Base-by-base conservation (phyloP, 1,139 yeast species). In the Magnusiomyces suaveolens region DNA sequence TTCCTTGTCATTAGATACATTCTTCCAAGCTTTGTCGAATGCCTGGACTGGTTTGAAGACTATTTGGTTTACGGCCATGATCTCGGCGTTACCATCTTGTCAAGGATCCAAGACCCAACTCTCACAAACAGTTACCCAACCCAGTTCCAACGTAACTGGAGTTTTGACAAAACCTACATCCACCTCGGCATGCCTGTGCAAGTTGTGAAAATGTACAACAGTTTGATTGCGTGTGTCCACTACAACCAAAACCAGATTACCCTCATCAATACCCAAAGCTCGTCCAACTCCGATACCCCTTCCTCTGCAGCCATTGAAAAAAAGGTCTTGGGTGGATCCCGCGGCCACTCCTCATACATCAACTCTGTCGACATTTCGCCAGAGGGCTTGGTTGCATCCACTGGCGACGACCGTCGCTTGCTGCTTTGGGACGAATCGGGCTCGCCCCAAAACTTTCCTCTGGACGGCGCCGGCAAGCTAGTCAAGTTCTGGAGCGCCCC, bases 401-500 rank as follows among this genome's bases (percentile, higher is more conserved):
- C 66, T 23, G 69, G 70, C 20, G 72, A 69, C 56, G 73, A 70
- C 54, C 57, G 65, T 25, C 60, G 58, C 10, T 56, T 71, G 10
- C 50, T 64, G 10, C 55, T 71, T 0, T 70, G 72, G 72, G 69
- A 64, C 24, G 25, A 10, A 16, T 52, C 51, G 48, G 36, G 12
- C 36, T 29, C 51, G 3, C 63, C 66, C 1, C 54, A 51, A 8
- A 50, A 48, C 3, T 65, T 54, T 43, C 56, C 54, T 4, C 62
- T 57, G 29, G 59, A 63, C 10, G 62, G 64, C 0, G 57, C 64
- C 1, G 71, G 72, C 0, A 60, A 64, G 10, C 50, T 60, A 3
- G 69, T 69, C 4, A 65, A 64, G 54, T 68, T 69, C 48, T 69
- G 72, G 72, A 60, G 64, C 25, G 69, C 67, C 44, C 60, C 61